These are phyloP conservation scores for Catunica adiposa DNA, from an alignment of 2,329 filamentous ascomycete species.

Conservation along the genomic window DNA sequence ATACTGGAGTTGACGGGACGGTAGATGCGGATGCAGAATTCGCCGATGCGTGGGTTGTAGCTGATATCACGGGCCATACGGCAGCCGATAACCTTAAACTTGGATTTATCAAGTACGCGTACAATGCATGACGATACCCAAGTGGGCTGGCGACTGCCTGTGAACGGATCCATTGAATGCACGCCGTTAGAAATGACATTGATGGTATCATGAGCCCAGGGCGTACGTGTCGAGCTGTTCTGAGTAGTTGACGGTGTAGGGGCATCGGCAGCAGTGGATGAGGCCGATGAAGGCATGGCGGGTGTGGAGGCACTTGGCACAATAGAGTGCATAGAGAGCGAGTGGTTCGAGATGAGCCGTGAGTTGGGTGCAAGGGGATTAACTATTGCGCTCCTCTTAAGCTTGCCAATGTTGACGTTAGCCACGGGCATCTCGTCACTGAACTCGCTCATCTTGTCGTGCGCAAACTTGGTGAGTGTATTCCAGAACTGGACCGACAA, in stretches of 20 bases:
- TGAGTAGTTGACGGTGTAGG: background rate
- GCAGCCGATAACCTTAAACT: slow-evolving; percentile 37
- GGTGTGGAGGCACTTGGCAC: slow-evolving; percentile 19
- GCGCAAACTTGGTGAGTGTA: slow-evolving; percentile 31
- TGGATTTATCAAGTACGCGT: slow-evolving; percentile 34
- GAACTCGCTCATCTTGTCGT: slow-evolving; percentile 19
- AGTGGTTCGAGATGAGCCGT: slow-evolving; percentile 20
- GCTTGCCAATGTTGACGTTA: slow-evolving; percentile 21
- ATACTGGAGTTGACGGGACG: slow-evolving; percentile 42
- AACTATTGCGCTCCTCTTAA: slow-evolving; percentile 30
- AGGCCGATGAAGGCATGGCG: too few relatives aligned
- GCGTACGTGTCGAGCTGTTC: slow-evolving; percentile 14
- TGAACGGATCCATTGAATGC: slow-evolving; percentile 16
- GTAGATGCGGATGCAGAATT: slow-evolving; percentile 45
- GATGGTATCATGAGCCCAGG: slow-evolving; percentile 45
- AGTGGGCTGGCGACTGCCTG: slow-evolving; percentile 18
- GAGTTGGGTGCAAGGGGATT: slow-evolving; percentile 22
- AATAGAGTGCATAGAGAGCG: slow-evolving; percentile 32
- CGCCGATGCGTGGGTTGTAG: slow-evolving; percentile 41
- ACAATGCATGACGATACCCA: slow-evolving; percentile 38
- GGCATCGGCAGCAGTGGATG: background rate
- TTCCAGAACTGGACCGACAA: slow-evolving; percentile 35
- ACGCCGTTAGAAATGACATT: slow-evolving; percentile 39
- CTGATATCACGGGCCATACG: slow-evolving; percentile 44
- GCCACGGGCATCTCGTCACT: slow-evolving; percentile 25